Evolutionary conservation across 2,329 filamentous ascomycete genomes (phyloP).

Genomic region (Chrysoporthe deuterocubensis): DNA sequence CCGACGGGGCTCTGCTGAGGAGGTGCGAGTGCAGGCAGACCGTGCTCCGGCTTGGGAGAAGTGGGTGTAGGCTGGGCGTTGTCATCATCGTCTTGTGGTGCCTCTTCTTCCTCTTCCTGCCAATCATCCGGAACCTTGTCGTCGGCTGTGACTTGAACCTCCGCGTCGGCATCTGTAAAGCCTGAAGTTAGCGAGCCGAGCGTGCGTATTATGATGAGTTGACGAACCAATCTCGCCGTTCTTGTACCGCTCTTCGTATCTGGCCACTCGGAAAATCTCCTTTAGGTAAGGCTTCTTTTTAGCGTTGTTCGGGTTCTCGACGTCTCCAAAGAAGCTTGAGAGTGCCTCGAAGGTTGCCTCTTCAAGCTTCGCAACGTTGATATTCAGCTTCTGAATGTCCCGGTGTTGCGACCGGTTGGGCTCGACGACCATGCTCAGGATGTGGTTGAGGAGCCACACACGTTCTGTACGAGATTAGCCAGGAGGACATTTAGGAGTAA

Average conservation of each 20-base stretch:
- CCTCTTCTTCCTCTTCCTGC: conserved; percentile 47
- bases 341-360: conserved; percentile 62
- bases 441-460: conserved; percentile 62
- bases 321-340: conserved; percentile 61
- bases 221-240: conserved; percentile 61
- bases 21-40: conserved; percentile 41
- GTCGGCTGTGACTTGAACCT: conserved; percentile 56
- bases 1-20: conserved; percentile 43
- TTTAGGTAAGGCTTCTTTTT: conserved; percentile 60
- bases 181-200: conserved; percentile 2
- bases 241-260: conserved; percentile 58
- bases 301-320: conserved; percentile 55
- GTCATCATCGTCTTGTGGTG: conserved; percentile 49
- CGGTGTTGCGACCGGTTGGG: conserved; percentile 54
- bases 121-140: conserved; percentile 55
- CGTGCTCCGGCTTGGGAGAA: conserved; percentile 40
- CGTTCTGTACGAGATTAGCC: conserved; percentile 51
- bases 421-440: conserved; percentile 60
- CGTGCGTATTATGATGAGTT: neutral
- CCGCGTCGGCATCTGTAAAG: conserved; percentile 49
- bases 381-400: conserved; percentile 55
- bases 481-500: neutral
- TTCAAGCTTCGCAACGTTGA: conserved; percentile 61
- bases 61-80: conserved; percentile 40
- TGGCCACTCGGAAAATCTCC: conserved; percentile 66